phyloP scores from a whole-genome alignment of 352 stramenopile species.

The Pythium insidiosum region DNA sequence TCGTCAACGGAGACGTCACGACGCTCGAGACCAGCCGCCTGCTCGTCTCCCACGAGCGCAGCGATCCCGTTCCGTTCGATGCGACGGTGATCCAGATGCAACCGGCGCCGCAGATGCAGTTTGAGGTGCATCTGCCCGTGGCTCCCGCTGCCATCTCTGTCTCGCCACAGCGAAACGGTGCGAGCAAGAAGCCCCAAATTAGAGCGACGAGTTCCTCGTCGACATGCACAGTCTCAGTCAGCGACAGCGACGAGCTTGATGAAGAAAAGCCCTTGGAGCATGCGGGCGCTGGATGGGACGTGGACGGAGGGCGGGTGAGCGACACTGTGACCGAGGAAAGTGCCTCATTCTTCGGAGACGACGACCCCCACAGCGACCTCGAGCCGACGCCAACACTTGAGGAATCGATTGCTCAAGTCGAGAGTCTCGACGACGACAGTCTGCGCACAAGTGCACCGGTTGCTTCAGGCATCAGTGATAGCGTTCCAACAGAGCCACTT shows the following conservation, averaged over 20 bases:
- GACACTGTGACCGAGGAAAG: no score
- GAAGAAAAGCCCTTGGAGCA: conserved; percentile 7
- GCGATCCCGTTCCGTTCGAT: conserved; percentile 3
- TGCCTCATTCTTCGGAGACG: no score
- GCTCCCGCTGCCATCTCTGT: no score
- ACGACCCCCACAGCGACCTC: no score
- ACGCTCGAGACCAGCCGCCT: conserved; percentile 10
- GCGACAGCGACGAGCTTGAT: conserved; percentile 17
- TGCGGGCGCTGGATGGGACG: no score
- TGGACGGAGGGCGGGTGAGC: no score
- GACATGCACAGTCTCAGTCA: conserved; percentile 22
- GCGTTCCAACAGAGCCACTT: no score
- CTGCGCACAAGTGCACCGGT: no score
- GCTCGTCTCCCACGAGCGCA: conserved; percentile 11
- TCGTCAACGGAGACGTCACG: conserved; percentile 8
- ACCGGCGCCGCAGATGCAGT: conserved; percentile 11
- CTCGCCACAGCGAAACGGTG: neutral
- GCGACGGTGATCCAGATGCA: conserved; percentile 14
- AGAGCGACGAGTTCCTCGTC: conserved; percentile 21
- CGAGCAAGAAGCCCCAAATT: conserved; percentile 7
- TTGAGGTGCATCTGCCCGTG: conserved; percentile 3
- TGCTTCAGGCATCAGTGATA: no score
- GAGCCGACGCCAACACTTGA: no score
- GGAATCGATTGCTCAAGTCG: no score
- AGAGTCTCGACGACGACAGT: no score